phyloP scores from a whole-genome alignment of 352 stramenopile genomes.

The Pythium sp. region DNA sequence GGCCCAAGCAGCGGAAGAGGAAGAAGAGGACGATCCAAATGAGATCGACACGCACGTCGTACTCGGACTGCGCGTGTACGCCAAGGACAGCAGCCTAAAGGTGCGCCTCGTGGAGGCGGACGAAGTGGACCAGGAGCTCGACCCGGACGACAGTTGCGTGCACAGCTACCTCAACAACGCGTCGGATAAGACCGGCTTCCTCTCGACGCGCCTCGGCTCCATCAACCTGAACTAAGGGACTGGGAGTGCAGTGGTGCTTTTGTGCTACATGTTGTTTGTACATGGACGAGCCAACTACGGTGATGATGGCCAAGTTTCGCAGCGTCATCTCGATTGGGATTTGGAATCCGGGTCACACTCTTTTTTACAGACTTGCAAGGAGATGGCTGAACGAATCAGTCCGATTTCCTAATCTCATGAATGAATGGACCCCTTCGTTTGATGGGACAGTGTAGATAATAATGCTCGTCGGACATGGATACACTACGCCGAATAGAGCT shows the following conservation, averaged over 20 bases:
- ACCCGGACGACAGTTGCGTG: constrained; percentile 31
- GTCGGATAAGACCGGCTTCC: constrained; percentile 13
- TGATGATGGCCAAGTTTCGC: no score
- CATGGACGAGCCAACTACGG: background rate
- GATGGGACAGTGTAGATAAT: no score
- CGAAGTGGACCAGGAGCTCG: constrained; percentile 13
- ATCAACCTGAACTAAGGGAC: constrained; percentile 1
- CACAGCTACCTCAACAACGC: constrained; percentile 18
- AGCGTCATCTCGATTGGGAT: no score
- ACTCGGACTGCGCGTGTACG: constrained; percentile 32
- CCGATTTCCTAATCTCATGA: background rate
- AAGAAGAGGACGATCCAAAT: background rate
- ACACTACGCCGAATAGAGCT: no score
- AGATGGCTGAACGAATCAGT: background rate
- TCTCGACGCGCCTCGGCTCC: constrained; percentile 14
- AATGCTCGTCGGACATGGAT: background rate
- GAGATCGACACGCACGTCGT: constrained; percentile 25
- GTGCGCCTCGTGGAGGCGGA: constrained; percentile 15
- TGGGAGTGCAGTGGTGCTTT: background rate
- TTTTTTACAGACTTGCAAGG: background rate
- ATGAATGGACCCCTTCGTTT: background rate
- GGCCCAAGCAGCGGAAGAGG: background rate
- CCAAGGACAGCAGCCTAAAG: constrained; percentile 24
- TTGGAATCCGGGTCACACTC: no score
- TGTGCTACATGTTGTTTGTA: background rate